Base-by-base conservation (phyloP, 352 stramenopile species). In the Globisporangium lucens region DNA sequence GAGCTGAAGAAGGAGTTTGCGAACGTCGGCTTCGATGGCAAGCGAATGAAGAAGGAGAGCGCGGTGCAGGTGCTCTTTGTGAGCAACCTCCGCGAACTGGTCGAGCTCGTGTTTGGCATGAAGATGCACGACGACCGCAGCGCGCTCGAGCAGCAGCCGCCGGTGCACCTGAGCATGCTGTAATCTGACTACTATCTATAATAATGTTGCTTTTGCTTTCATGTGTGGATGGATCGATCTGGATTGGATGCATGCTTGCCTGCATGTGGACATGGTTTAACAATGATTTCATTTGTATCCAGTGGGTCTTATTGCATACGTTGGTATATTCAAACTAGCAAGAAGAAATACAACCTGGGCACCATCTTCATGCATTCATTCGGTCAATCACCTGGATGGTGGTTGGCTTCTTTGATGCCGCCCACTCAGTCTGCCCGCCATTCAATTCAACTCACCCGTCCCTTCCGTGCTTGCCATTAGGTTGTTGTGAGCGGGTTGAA, bases 81-180 rank as follows among this genome's bases (percentile, higher is more conserved):
- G 29, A 91, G 76, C 56, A 71, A 90, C 65, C 61, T 93, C n/a
- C 72, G 76, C 17, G 80, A 91, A 41, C 75, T 91, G 12, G 73
- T 93, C 41, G 69, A 78, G 55, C 63, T 90, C 4, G 85, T 92
- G 17, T 94, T 94, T 49, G 77, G 82, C 61, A 82, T 91, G 72
- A 85, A 78, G 46, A 67, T 89, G 2, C 71, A 74, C 30, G 67
- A 90, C 57, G 77, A 89, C 38, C 29, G 53, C 29, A 64, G 70
- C 8, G 56, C 75, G 0, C 24, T 67, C 60, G 30, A 71, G 61
- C 59, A 66, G 55, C 46, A 59, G 15, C 66, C 71, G 53, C 71
- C 75, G 29, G 68, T 81, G 60, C 56, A 79, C 33, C 66, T 86
- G 51, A 89, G 78, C 71, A 85, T 83, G 71, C 66, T 89, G 15